Evolutionary conservation across 805 yeast species (phyloP), one percentile per base, ranked within the genome.

Genomic region (Starmera dryadoides): DNA sequence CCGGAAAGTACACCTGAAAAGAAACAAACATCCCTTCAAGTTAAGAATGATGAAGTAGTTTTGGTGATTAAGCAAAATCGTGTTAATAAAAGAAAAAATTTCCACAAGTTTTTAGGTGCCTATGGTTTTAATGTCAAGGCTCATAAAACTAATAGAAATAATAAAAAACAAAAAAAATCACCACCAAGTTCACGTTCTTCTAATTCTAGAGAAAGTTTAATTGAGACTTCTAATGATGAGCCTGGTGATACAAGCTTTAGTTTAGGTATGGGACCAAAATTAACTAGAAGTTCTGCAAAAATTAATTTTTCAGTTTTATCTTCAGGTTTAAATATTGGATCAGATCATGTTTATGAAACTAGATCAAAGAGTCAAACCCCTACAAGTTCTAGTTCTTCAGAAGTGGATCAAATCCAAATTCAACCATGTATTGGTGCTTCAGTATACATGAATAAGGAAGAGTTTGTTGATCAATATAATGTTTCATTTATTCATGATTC

Each of bases 401-500:
- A n/a, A n/a, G n/a, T n/a, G n/a, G n/a, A 10, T 25, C 12, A 12
- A 25, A 25, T 8, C 28, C 28, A 25, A 25, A 25, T 11, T 11
- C 11, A n/a, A 25, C 5, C 28, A 25, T n/a, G n/a, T n/a, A n/a
- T n/a, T n/a, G n/a, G n/a, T n/a, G n/a, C n/a, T n/a, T n/a, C n/a
- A n/a, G n/a, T n/a, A n/a, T n/a, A n/a, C 10, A 22, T 10, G 7
- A 22, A 22, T 9, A 31, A 18, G 21, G 12, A 30, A 7, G 33
- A 30, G 21, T 50, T 51, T 22, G 38, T 53, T 23, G 25, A 38
- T 7, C 17, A 35, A 2, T 30, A 41, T 14, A 41, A 43, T 9
- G 56, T 47, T n/a, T 50, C 48, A 18, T 31, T 43, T 14, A 46
- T 53, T 28, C 56, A 52, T 37, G 49, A 47, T 12, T n/a, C 43